Conservation (phyloP, 2,329 filamentous ascomycete species). For the Cladosporium sp. region DNA sequence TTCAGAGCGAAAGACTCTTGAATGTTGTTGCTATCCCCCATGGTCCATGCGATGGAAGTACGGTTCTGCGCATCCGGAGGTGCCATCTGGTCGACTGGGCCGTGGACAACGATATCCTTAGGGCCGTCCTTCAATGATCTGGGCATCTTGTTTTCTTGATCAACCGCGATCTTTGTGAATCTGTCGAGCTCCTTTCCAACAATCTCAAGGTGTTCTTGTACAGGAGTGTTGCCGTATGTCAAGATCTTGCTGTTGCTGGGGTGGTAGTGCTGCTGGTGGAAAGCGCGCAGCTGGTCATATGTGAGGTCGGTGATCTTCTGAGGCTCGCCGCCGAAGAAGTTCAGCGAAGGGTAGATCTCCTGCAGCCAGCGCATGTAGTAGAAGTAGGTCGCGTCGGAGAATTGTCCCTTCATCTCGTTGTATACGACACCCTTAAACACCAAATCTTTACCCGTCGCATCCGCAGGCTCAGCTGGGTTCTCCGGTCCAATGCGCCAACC, state of each 20-base stretch:
- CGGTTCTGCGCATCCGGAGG: conserved; percentile 86
- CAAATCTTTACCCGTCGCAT: conserved; percentile 52
- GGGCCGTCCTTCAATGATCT: conserved; percentile 66
- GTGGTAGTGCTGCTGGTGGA: conserved; percentile 92
- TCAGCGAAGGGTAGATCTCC: conserved; percentile 86
- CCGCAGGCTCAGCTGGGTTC: conserved; percentile 58
- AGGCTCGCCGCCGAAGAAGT: conserved; percentile 96
- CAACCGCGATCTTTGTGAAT: conserved; percentile 67
- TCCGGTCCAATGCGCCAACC: conserved; percentile 95
- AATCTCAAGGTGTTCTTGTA: conserved; percentile 75
- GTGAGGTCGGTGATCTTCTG: conserved; percentile 95
- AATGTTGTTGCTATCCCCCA: conserved; percentile 76
- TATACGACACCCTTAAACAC: conserved; percentile 98
- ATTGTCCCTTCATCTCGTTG: conserved; percentile 99
- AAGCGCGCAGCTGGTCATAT: conserved; percentile 80
- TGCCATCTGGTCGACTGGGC: conserved; percentile 82
- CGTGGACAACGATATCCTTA: conserved; percentile 65
- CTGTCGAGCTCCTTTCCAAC: conserved; percentile 68
- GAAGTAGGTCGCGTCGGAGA: conserved; percentile 94
- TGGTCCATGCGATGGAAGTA: conserved; percentile 89
- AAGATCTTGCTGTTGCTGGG: conserved; percentile 95
- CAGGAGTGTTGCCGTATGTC: conserved; percentile 90
- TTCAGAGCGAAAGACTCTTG: conserved; percentile 85
- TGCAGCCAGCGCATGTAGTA: conserved; percentile 96
- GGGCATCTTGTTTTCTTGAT: conserved; percentile 71